Evolutionary conservation across 1,139 yeast species (phyloP), one percentile per base, ranked within the genome.

Genomic region (Candida sojae): DNA sequence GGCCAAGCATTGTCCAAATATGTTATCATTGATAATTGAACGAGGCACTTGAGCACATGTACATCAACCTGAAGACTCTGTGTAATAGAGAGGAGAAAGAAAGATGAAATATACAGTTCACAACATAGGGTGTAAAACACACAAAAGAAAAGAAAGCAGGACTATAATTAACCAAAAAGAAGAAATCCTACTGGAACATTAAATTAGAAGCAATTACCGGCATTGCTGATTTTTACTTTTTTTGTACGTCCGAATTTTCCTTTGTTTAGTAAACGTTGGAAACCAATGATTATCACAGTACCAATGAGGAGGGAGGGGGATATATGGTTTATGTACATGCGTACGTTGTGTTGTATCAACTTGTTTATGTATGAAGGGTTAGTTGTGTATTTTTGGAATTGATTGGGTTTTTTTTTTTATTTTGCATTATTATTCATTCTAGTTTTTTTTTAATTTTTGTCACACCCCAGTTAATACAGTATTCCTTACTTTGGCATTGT

Each of bases 401-500:
- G 29, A 4, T 6, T 6, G 4, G 9, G 2, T 26, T 36, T 36
- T 36, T 35, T 28, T 35, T 35, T 35, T 35, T 21, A 5, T 21
- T 34, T 34, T 17, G 23, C 21, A 35, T 35, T 35, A 35, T 35
- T 35, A 17, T 17, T 17, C 21, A 17, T 17, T 17, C 3, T 17
- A 17, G 21, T 17, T 17, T 17, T 17, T 17, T 17, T 17, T 17
- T 3, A 17, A 36, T 25, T 36, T 36, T 36, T 36, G 39, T 36
- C 39, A 36, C 39, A 36, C 39, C 39, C 39, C 39, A 36, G 39
- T 36, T 10, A 36, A 36, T 36, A 31, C 39, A 36, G 23, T 36
- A 25, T 25, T 21, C 30, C 25, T 11, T 13, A 10, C 25, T 23
- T 12, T 23, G 21, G 3, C 39, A 36, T 36, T 36, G 39, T 36